Evolutionary conservation across 148 eudicot species (phyloP), one percentile per base, ranked within the genome.

Genomic region (Rhododendron ferrugineum): DNA sequence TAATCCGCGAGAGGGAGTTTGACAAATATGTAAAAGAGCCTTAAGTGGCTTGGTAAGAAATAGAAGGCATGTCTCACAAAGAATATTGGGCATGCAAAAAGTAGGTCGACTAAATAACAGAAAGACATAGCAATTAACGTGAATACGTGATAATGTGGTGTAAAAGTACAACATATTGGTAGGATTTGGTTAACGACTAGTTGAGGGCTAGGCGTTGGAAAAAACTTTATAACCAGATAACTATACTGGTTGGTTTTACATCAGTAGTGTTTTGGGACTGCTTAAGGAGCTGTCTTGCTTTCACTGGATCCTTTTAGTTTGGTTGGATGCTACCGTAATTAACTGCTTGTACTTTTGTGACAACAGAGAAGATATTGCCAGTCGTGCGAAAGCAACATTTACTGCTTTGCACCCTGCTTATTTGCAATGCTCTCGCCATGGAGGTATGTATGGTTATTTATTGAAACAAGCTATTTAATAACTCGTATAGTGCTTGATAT

Each of bases 371-470:
- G 93, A 97, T 95, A 82, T 82, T 94, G 82, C 98, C 97, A 84
- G 99, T 97, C 84, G 98, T 97, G 37, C 90, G 74, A 84, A 97
- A 94, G 60, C 99, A 97, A 88, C 99, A 97, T 90, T 88, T 97
- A 70, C 88, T 97, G 88, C 98, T 97, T 20, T 93, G 96, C 90
- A 97, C 99, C 8, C 84, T 97, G 83, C 99, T 96, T 86, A 95
- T 97, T 81, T 97, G 98, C 95, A 97, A 97, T 92, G 99, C 99
- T 82, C 98, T 91, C 58, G 92, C 99, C 32, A 95, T 96, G 99
- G 99, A 96, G 99, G 99, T 96, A 88, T 34, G 22, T 47, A 34
- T 46, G 44, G 81, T 74, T 36, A 80, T 78, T 1, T 82, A 10
- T 28, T 85, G 44, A 13, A 9, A 37, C 30, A 50, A 74, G 46